Conservation (phyloP, 129 eudicot genomes). For the Lactuca saligna region DNA sequence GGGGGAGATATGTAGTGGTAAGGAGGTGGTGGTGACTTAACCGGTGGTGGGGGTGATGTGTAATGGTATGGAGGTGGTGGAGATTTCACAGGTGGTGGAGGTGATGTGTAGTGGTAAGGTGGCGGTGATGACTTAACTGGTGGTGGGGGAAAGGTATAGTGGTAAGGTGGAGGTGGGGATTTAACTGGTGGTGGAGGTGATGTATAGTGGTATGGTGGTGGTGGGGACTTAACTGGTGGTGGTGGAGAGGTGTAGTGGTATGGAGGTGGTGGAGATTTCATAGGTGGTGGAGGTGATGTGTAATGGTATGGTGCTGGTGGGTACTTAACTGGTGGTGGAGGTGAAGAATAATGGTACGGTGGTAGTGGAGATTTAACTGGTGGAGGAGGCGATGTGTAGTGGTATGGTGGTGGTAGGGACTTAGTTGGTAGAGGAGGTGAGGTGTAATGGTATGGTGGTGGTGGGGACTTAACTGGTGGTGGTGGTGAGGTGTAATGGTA, state of each 20-base stretch:
- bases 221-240: constrained; percentile 4
- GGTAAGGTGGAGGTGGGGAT: constrained; percentile 27
- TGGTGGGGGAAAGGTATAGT: constrained; percentile 24
- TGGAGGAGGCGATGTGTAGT: constrained; percentile 18
- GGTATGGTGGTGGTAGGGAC: constrained; percentile 30
- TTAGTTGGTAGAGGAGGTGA: constrained; percentile 6
- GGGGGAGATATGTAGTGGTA: constrained; percentile 26
- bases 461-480: constrained; percentile 8
- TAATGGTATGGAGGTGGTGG: constrained; percentile 24
- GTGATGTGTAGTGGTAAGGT: constrained; percentile 22
- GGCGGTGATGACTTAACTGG: constrained; percentile 14
- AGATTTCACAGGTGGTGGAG: constrained; percentile 26
- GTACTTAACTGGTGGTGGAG: constrained; percentile 16
- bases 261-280: constrained; percentile 26
- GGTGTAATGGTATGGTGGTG: constrained; percentile 11
- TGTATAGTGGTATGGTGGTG: constrained; percentile 24
- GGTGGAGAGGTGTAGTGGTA: constrained; percentile 31
- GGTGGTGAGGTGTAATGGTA: constrained; percentile 26
- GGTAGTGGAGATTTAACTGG: constrained; percentile 22
- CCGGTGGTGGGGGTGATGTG: constrained; percentile 9
- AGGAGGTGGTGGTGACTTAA: constrained; percentile 16
- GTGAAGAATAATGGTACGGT: constrained; percentile 25
- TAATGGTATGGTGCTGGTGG: constrained; percentile 24
- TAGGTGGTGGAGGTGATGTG: constrained; percentile 22
- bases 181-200: constrained; percentile 26